Base-by-base conservation (phyloP, 176 grass and related monocot genomes). In the Zoysia pacifica region DNA sequence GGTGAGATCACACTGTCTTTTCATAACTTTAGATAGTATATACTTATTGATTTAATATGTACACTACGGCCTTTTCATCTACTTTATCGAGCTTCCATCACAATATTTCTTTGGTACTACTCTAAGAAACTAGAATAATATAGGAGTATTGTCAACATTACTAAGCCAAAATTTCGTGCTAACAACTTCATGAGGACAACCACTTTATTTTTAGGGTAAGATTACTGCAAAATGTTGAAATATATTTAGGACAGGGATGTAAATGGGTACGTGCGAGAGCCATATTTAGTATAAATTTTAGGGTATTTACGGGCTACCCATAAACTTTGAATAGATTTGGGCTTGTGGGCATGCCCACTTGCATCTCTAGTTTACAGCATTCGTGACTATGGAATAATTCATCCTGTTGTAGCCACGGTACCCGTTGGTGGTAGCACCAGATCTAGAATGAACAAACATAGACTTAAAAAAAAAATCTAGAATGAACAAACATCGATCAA, bases 1-100 rank as follows among this genome's bases (percentile, higher is more conserved):
- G 11, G 19, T 49, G 45, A 50, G 68, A 70, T 70, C 68, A 70
- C 68, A 50, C 19, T 6, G 46, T 2, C 68, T 50, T 70, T 70
- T 11, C 19, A 50, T 35, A 14, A 11, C 46, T 70, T 49, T 50
- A 49, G 2, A 9, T 19, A 43, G 40, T 9, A n/a, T 40, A 67
- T 7, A 43, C 28, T 28, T 28, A 28, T 65, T 1, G 14, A 43
- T 42, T 42, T 67, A 67, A 15, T 67, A 43, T 67, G 64, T 65
- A 16, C 10, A 39, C 9, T 38, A 2, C 4, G 1, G 5, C 63
- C 40, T 67, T 61, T 35, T 10, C 15, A 43, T 7, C 41, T 44
- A 4, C 15, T 45, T 67, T 4, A n/a, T 44, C 6, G 63, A 2
- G 0, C 1, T 44, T 44, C 15, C 14, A 28, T 28, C 28, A 41